These are phyloP conservation scores for Arachis stenosperma DNA, from an alignment of 306 rosid species.

Conservation along the genomic window DNA sequence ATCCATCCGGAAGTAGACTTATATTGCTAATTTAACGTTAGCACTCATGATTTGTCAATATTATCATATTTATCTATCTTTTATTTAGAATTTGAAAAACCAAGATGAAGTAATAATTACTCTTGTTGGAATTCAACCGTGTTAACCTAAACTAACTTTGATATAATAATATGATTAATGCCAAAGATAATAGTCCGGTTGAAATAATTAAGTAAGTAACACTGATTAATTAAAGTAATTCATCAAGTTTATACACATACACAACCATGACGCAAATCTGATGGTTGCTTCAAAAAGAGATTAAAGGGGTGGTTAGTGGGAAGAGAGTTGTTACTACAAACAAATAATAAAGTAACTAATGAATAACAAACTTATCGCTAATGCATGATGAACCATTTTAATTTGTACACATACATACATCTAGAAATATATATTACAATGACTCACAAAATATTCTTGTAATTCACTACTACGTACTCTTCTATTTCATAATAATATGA, in stretches of 20 bases:
- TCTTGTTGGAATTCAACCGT: conserved; percentile 37
- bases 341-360: background rate
- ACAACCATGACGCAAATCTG: conserved; percentile 15
- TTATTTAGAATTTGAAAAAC: conserved; percentile 32
- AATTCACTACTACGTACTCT: too few relatives aligned
- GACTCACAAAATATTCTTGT: conserved; percentile 31
- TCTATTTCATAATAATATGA: background rate
- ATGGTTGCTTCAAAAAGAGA: conserved; percentile 14
- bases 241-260: conserved; percentile 32
- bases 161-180: conserved; percentile 18
- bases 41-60: conserved; percentile 46
- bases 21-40: conserved; percentile 28
- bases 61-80: conserved; percentile 40
- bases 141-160: conserved; percentile 44
- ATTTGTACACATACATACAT: conserved; percentile 38
- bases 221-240: conserved; percentile 42
- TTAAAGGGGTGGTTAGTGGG: background rate
- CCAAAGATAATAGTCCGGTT: conserved; percentile 26
- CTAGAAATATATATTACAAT: background rate
- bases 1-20: conserved; percentile 12
- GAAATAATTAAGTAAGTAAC: conserved; percentile 16
- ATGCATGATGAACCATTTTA: conserved; percentile 17
- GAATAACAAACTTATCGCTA: conserved; percentile 33
- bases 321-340: background rate
- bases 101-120: conserved; percentile 44